Base-by-base conservation (phyloP, 2,329 filamentous ascomycete species). In the Akanthomyces dipterigenus region DNA sequence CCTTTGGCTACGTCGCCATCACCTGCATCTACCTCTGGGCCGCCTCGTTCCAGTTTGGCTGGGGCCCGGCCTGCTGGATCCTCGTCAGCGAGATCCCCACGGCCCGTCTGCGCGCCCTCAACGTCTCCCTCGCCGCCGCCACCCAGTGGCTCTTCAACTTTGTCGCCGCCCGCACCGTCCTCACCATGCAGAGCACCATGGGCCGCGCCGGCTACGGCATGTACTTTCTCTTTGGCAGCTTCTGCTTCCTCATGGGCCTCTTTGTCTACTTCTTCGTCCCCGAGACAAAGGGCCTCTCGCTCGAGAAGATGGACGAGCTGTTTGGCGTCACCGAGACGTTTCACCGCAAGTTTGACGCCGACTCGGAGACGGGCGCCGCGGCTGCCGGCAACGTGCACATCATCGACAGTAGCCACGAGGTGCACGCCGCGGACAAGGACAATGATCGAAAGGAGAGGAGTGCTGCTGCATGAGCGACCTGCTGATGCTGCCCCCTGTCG, bases 91-190 rank as follows among this genome's bases (percentile, higher is more conserved):
- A 91, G 72, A 90, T 90, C 62, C 87, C 87, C 0, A 86, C 85
- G 7, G 85, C 86, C 0, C 78, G 88, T 38, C 77, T 90, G 8
- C 77, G 88, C 60, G 84, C 83, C 20, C 75, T 88, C 65, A 90
- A 89, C 67, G 87, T 90, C 7, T 82, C 87, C 1, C 77, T 90
- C 51, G 87, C 82, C 0, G 87, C 88, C 0, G 85, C 84, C 1
- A 88, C 85, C 0, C 87, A 90, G 68, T 89, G 87, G 87, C 72
- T 90, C 5, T 90, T 90, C 72, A 91, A 91, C 70, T 88, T 90
- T 63, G 82, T 89, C 11, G 85, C 90, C 61, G 87, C 88, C 1
- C 77, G 85, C 62, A 85, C 85, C 38, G 86, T 87, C 3, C 83
- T 87, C 2, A 85, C 82, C 51, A 90, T 90, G 87, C 78, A 90